Conservation (phyloP, 1,139 yeast genomes). For the Kodamaea arcana region DNA sequence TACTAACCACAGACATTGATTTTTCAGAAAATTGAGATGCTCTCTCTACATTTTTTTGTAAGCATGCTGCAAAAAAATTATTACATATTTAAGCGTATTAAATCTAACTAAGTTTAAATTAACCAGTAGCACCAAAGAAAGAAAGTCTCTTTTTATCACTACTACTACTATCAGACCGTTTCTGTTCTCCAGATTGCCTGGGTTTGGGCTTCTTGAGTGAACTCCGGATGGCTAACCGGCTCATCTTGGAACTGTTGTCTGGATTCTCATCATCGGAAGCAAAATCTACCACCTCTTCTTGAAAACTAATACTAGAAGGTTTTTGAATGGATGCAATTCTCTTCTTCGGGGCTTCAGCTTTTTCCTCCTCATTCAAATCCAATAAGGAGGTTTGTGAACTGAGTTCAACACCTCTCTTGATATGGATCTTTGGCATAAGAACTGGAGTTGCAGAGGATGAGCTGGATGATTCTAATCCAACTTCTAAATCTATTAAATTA, state of each 20-base stretch:
- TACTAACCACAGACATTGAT: constrained; percentile 4
- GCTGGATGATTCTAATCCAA: constrained; percentile 33
- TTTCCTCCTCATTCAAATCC: constrained; percentile 29
- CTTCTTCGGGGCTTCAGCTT: constrained; percentile 27
- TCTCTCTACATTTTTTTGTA: not conserved
- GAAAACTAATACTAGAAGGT: constrained; percentile 32
- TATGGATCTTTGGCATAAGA: constrained; percentile 13
- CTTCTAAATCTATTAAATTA: constrained; percentile 38
- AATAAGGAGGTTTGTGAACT: constrained; percentile 27
- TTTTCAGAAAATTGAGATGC: constrained; percentile 1
- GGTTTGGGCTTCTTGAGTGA: constrained; percentile 36
- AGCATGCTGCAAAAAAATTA: not conserved
- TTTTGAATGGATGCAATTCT: constrained; percentile 27
- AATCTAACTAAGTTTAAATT: not conserved
- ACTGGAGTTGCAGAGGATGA: constrained; percentile 24
- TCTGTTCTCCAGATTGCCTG: constrained; percentile 30
- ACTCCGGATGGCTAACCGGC: constrained; percentile 38
- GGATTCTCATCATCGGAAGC: constrained; percentile 48
- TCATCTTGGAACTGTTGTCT: constrained; percentile 37
- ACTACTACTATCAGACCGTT: constrained; percentile 29
- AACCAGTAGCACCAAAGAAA: constrained; percentile 20
- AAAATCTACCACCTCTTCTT: constrained; percentile 47
- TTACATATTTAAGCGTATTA: not conserved
- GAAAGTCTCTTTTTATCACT: constrained; percentile 30
- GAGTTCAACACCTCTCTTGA: constrained; percentile 9